Base-by-base conservation (phyloP, 331 rosid species). In the Acacia pycnantha region DNA sequence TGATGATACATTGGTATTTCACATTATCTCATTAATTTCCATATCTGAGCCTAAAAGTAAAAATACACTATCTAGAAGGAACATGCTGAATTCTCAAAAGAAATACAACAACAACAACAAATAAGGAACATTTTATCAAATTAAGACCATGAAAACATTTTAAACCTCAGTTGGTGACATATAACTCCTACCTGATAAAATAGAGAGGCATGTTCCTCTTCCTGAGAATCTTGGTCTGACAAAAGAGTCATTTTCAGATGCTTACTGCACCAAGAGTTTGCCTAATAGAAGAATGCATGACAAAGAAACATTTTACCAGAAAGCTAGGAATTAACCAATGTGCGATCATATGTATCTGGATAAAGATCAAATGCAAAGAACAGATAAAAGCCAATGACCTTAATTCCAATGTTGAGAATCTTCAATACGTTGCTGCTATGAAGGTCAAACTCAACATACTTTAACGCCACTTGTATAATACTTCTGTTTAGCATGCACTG, bases 191-290 rank as follows among this genome's bases (percentile, higher is more conserved):
- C 98, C 98, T 89, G 90, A 86, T 89, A 93, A 89, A 95, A 95
- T 66, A 83, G 78, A 69, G 83, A 77, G 78, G 77, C 65, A 61
- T 95, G 99, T 82, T 93, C 98, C 41, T 92, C 96, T 71, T 92
- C 99, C 83, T 92, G 91, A 77, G 97, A 95, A n/a, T 88, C 99
- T 92, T 86, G 90, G 35, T 88, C 80, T 8, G 97, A 90, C 93
- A 95, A 85, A 61, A 95, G 92, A 67, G 91, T 89, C 99, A 93
- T 92, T 85, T 90, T 88, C 79, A 93, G 82, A 89, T 95, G 98
- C 88, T 95, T 95, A 75, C 83, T 89, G 77, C 96, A 89, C 99
- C 98, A 95, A 74, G 83, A 77, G 86, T 84, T 87, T 51, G 96
- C 98, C 99, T 94, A 80, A 77, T 48, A 68, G 4, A 75, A 48